Base-by-base conservation (phyloP, 176 grass and related monocot genomes). In the Cymbopogon citratus region DNA sequence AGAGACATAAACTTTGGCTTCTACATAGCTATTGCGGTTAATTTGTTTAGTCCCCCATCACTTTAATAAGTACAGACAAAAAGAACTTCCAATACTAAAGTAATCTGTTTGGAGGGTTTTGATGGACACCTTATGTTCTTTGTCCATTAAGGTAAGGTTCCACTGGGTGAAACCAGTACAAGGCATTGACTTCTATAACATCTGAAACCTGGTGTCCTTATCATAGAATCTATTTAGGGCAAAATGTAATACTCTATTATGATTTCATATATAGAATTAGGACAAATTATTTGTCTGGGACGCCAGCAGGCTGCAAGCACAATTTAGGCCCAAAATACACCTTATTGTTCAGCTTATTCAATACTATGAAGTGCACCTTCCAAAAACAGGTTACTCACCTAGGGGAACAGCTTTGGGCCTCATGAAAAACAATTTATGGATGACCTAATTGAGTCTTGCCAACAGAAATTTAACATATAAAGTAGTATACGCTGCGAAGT, bases 1-100 rank as follows among this genome's bases (percentile, higher is more conserved):
- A 80, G 35, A 67, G 63, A 73, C 36, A 85, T 59, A 66, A 89
- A 46, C 54, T 60, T 81, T 77, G 21, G 36, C 36, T 60, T 51
- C 24, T 73, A 6, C 31, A 21, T 71, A 18, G 71, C 15, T 87
- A 71, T 68, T 69, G 67, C 27, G 6, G 25, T 61, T 41, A 52
- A 40, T 82, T 61, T 13, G 40, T 69, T 46, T 71, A 76, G 39
- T 48, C n/a, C 7, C 29, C 11, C 34, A 19, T 82, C 59, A 76
- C 19, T 74, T 74, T 33, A 82, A 76, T 76, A 76, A 24, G 16
- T 69, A 39, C 39, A 82, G 28, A 75, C 69, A 57, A 83, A 71
- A 77, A 65, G 44, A 73, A 81, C 13, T 51, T 63, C 69, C 66
- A 64, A 66, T 54, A 19, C 12, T 57, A 49, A 45, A 49, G 46